Evolutionary conservation across 2,329 filamentous ascomycete species (phyloP), one percentile per base, ranked within the genome.

Genomic region (Rhynchosporium agropyri): DNA sequence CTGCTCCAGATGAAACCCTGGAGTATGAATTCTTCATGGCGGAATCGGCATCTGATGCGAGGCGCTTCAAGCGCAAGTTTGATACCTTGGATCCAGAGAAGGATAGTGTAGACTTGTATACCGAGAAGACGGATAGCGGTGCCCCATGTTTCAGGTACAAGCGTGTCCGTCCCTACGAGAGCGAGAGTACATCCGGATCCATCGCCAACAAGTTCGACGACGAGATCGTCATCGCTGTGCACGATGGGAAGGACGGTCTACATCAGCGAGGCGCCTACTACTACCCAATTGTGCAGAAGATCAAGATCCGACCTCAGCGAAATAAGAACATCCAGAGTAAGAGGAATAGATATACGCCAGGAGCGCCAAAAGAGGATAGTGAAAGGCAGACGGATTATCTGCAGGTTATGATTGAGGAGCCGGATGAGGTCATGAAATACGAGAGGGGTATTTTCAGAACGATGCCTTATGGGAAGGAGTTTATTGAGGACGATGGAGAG

Each of bases 21-120:
- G 84, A 88, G 72, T 89, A 89, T 74, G 85, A 89, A 71, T 87
- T 87, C 73, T 90, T 85, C 75, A 79, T 90, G 29, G 79, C 82
- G 5, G 80, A 84, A 58, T 80, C 77, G 7, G 66, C 74, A 28
- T 71, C 76, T 4, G 79, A 81, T 0, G 81, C 81, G 40, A 76
- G 79, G 10, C 80, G 79, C 50, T 88, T 90, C 77, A 83, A 84
- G 64, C 77, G 81, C 68, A 84, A 82, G 72, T 88, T 88, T 70
- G 83, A 87, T 71, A 74, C 83, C 6, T 77, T 83, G 64, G 83
- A 86, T 69, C 77, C 81, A 1, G 79, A 84, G 20, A 80, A 80
- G 63, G 81, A 84, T 63, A 79, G 82, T 56, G 79, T 83, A 2
- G 75, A 76, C 4, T 78, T 87, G 4, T 87, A 88, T 74, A 83